Conservation (phyloP, 495 filamentous ascomycete species). For the Podospora bellae-mahoneyi region DNA sequence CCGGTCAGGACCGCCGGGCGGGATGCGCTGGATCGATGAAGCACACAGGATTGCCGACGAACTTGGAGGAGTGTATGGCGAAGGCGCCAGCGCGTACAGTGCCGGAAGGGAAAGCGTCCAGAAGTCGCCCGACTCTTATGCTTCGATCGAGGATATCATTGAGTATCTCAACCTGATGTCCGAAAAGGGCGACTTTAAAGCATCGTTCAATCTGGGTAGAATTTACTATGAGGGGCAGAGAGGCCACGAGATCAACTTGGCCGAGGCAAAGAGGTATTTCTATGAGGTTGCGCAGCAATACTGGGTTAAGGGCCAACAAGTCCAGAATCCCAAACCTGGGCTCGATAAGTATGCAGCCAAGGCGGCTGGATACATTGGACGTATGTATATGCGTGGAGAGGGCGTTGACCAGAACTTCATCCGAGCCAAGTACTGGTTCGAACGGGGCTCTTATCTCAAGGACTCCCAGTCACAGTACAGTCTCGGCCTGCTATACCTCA, state of each 20-base stretch:
- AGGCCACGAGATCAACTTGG: constrained; percentile 67
- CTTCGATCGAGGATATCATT: constrained; percentile 85
- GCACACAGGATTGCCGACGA: constrained; percentile 83
- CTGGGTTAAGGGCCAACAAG: constrained; percentile 62
- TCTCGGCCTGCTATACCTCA: constrained; percentile 79
- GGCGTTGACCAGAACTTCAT: constrained; percentile 76
- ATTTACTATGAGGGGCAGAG: constrained; percentile 88
- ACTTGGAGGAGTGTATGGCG: constrained; percentile 87
- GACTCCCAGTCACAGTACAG: constrained; percentile 85
- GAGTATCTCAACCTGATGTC: constrained; percentile 95
- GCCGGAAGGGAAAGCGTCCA: constrained; percentile 80
- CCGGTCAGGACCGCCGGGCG: constrained; percentile 87
- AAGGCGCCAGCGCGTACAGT: constrained; percentile 88
- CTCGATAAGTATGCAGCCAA: constrained; percentile 84
- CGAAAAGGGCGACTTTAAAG: constrained; percentile 87
- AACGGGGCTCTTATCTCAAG: constrained; percentile 70
- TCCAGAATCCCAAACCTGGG: constrained; percentile 46
- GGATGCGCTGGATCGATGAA: constrained; percentile 68
- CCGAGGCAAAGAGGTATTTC: constrained; percentile 77
- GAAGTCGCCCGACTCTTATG: constrained; percentile 65
- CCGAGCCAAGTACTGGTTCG: constrained; percentile 81
- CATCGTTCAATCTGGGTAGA: constrained; percentile 82
- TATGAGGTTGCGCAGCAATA: constrained; percentile 76
- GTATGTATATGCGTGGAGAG: constrained; percentile 92
- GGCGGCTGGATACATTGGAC: constrained; percentile 84